A percentile compares a stretch with the other conserved stretches of the same genome.
phyloP scores from a whole-genome alignment of 371 early-diverging fungal species.

The Actinomortierella wolfii region DNA sequence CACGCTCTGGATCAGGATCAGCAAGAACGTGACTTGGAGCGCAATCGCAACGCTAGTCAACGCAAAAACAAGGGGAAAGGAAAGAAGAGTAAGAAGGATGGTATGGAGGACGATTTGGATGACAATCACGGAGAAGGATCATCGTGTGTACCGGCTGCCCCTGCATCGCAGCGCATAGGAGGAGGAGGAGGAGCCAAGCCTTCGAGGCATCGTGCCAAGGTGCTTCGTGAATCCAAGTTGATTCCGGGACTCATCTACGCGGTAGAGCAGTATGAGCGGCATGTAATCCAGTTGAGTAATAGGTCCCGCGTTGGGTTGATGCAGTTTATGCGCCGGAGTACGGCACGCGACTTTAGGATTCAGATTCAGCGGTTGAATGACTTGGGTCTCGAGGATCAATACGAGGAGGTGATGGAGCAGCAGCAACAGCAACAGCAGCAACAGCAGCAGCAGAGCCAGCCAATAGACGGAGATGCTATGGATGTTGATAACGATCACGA shows the following conservation, averaged over 20 bases:
- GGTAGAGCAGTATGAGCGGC: constrained; percentile 73
- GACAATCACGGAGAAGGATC: not conserved
- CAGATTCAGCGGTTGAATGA: constrained; percentile 52
- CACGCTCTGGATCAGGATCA: constrained; percentile 33
- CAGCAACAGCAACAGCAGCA: constrained; percentile 15
- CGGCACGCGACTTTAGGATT: constrained; percentile 73
- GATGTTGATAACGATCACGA: constrained; percentile 13
- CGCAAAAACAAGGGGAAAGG: not conserved
- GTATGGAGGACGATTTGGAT: not conserved
- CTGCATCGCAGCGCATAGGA: not conserved
- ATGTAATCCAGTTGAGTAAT: constrained; percentile 64
- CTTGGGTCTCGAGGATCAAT: constrained; percentile 38
- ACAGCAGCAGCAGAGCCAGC: constrained; percentile 3
- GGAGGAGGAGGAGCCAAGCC: constrained; percentile 7
- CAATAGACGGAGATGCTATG: constrained; percentile 13
- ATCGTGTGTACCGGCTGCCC: not conserved
- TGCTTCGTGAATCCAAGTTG: constrained; percentile 64
- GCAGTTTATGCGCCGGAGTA: constrained; percentile 72
- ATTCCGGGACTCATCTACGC: constrained; percentile 68
- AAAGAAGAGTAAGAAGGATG: not conserved
- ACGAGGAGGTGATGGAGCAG: constrained; percentile 32
- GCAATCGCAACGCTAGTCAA: constrained; percentile 8
- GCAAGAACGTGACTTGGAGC: constrained; percentile 16
- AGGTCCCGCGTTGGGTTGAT: constrained; percentile 69
- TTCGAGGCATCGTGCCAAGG: constrained; percentile 52